Evolutionary conservation across 176 grass and related monocot species (phyloP).

Genomic region (Oropetium thomaeum): DNA sequence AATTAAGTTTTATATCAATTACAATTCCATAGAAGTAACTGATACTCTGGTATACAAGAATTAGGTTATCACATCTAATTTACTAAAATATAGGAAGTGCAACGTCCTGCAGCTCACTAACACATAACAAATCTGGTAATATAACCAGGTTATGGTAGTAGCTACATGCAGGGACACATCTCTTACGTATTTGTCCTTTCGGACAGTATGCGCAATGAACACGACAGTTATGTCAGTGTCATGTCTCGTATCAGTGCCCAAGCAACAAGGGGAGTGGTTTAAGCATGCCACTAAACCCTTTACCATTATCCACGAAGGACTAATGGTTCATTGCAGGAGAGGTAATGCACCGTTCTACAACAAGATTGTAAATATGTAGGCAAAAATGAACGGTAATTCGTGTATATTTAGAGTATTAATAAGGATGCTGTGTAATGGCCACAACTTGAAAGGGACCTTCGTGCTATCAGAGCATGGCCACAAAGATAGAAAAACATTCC

Average conservation of each 20-base stretch:
- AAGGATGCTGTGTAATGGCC: not conserved
- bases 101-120: conserved; percentile 29
- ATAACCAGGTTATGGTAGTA: conserved; percentile 39
- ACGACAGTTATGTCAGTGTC: conserved; percentile 24
- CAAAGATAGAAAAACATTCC: not conserved
- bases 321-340: conserved; percentile 28
- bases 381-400: conserved; percentile 10
- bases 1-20: not conserved
- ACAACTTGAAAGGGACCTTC: not conserved
- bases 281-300: conserved; percentile 29
- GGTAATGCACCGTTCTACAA: conserved; percentile 37
- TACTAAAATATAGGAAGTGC: conserved; percentile 26
- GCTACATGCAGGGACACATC: conserved; percentile 53
- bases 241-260: conserved; percentile 49
- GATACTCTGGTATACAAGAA: not conserved
- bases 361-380: conserved; percentile 9
- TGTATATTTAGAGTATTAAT: not conserved
- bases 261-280: conserved; percentile 41
- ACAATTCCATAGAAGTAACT: not conserved
- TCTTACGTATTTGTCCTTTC: conserved; percentile 44
- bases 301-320: conserved; percentile 29
- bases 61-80: not conserved
- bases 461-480: conserved; percentile 10
- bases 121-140: conserved; percentile 34
- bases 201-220: conserved; percentile 33